Percentiles rank a stretch among this genome's conserved stretches.
phyloP scores from a whole-genome alignment of 2,329 filamentous ascomycete species.

The Bipolaris zeicola region DNA sequence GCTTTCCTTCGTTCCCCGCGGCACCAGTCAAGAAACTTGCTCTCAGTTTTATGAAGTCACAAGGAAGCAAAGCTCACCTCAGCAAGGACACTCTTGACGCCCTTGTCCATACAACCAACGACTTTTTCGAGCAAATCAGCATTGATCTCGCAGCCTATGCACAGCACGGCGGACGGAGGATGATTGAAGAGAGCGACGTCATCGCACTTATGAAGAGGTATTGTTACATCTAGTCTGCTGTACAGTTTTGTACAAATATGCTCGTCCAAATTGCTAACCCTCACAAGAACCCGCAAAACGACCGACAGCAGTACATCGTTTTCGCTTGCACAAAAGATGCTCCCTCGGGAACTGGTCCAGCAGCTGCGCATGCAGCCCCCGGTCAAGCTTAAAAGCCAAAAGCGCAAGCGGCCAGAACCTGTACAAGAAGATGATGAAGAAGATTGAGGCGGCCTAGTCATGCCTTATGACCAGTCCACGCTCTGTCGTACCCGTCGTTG shows the following conservation, averaged over 20 bases:
- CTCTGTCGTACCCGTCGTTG: slow-evolving; percentile 76
- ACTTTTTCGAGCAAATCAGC: slow-evolving; percentile 88
- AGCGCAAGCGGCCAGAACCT: slow-evolving; percentile 51
- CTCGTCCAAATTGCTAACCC: slow-evolving; percentile 9
- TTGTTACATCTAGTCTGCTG: slow-evolving; percentile 44
- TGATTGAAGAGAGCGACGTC: slow-evolving; percentile 84
- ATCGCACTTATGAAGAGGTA: slow-evolving; percentile 83
- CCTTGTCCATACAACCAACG: slow-evolving; percentile 81
- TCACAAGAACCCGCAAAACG: slow-evolving; percentile 62
- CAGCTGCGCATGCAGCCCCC: slow-evolving; percentile 70
- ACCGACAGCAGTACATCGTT: slow-evolving; percentile 76
- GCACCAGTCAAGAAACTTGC: slow-evolving; percentile 74
- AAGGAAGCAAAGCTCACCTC: slow-evolving; percentile 71
- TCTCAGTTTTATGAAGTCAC: slow-evolving; percentile 71
- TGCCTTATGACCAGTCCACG: slow-evolving; percentile 68
- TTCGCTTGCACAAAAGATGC: slow-evolving; percentile 79
- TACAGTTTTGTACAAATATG: slow-evolving; percentile 20
- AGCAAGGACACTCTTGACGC: slow-evolving; percentile 74
- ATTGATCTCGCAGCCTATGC: slow-evolving; percentile 82
- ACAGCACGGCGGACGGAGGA: slow-evolving; percentile 79
- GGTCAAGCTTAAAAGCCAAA: slow-evolving; percentile 54
- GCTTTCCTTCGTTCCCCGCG: slow-evolving; percentile 75
- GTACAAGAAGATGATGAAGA: slow-evolving; percentile 52
- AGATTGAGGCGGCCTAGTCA: slow-evolving; percentile 19
- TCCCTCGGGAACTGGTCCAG: slow-evolving; percentile 82